Conservation (phyloP, 805 yeast species). For the Priceomyces castillae region DNA sequence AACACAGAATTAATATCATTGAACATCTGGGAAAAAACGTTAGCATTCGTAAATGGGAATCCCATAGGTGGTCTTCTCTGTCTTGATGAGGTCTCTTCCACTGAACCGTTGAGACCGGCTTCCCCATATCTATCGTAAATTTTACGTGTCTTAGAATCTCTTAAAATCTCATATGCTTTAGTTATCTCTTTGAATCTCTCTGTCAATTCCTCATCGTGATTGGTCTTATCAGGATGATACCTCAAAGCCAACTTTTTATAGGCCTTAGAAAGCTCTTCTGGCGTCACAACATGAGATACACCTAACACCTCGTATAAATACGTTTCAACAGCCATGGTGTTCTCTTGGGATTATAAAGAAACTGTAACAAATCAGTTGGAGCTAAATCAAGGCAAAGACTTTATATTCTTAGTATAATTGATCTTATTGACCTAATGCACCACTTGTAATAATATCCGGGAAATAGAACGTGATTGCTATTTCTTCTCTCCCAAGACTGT, state of each 20-base stretch:
- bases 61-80: constrained; percentile 1
- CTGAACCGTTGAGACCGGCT: constrained; percentile 37
- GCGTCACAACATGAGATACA: constrained; percentile 29
- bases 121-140: constrained; percentile 56
- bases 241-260: constrained; percentile 42
- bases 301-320: constrained; percentile 34
- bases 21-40: constrained; percentile 38
- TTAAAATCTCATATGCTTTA: constrained; percentile 63
- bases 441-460: too few species aligned
- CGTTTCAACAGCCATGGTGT: constrained; percentile 15
- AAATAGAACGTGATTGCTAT: too few species aligned
- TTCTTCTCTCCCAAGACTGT: too few species aligned
- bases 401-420: too few species aligned
- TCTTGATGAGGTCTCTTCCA: constrained; percentile 5
- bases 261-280: constrained; percentile 36
- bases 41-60: constrained; percentile 13
- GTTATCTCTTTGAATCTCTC: constrained; percentile 60
- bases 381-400: too few species aligned
- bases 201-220: constrained; percentile 47
- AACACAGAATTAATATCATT: constrained; percentile 31
- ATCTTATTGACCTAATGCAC: too few species aligned
- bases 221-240: constrained; percentile 67
- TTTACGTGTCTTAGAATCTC: constrained; percentile 42
- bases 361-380: too few species aligned
- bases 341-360: too few species aligned